Evolutionary conservation across 2,329 filamentous ascomycete species (phyloP).

Genomic region (Talaromyces verruculosus): DNA sequence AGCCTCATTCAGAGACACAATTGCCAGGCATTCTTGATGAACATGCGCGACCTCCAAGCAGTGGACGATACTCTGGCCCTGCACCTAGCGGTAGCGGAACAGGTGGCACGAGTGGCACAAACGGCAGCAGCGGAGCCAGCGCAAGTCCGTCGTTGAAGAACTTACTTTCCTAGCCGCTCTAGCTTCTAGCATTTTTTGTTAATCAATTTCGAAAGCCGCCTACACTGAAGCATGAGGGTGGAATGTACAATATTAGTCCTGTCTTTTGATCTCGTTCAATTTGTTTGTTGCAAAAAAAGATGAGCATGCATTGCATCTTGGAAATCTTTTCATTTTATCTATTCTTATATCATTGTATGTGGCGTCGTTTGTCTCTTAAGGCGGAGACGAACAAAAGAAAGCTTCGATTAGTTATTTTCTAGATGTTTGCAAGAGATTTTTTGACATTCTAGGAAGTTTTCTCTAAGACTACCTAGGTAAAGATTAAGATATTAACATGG

Average conservation of each 20-base stretch:
- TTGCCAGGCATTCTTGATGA: conserved; percentile 31
- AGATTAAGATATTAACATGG: background rate
- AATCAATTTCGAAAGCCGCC: background rate
- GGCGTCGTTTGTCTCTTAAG: background rate
- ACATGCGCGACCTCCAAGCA: conserved; percentile 27
- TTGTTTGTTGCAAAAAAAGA: conserved; percentile 7
- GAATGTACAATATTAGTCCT: conserved; percentile 12
- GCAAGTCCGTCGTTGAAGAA: conserved; percentile 75
- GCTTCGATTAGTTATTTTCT: background rate
- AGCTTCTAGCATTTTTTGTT: background rate
- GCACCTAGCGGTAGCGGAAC: conserved; percentile 18
- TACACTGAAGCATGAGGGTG: background rate
- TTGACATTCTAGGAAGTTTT: background rate
- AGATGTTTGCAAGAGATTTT: background rate
- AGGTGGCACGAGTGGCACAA: conserved; percentile 3
- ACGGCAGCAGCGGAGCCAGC: conserved; percentile 60
- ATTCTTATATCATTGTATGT: conserved; percentile 10
- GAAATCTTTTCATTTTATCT: background rate
- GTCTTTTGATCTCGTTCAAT: background rate
- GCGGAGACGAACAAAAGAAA: background rate
- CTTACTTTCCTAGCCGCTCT: conserved; percentile 58
- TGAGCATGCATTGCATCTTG: conserved; percentile 11
- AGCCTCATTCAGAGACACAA: conserved; percentile 37
- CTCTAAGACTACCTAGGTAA: background rate
- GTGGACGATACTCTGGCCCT: conserved; percentile 32